Conservation (phyloP, 2,329 filamentous ascomycete genomes). For the Penicillium sp. region DNA sequence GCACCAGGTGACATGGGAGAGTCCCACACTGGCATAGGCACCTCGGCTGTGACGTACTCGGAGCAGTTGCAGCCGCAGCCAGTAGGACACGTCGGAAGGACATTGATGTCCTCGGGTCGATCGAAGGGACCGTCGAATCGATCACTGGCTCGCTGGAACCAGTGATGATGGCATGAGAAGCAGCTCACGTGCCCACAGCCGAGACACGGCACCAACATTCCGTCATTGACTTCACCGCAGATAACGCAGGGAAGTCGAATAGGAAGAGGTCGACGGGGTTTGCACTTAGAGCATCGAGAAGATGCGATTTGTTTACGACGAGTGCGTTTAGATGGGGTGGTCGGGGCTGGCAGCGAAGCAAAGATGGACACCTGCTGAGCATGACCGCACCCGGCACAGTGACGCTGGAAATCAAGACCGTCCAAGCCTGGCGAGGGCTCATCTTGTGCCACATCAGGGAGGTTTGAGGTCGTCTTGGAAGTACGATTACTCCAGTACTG, state of each 20-base stretch:
- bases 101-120: conserved; percentile 16
- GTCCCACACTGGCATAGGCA: conserved; percentile 37
- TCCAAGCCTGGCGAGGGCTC: conserved; percentile 21
- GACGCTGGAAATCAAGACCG: conserved; percentile 48
- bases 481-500: conserved; percentile 32
- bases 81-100: conserved; percentile 45
- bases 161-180: conserved; percentile 48
- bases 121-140: conserved; percentile 20
- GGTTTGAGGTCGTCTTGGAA: conserved; percentile 31
- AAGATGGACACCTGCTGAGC: conserved; percentile 45
- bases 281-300: conserved; percentile 43
- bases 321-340: conserved; percentile 28
- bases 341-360: conserved; percentile 24
- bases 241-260: conserved; percentile 48
- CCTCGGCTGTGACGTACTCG: conserved; percentile 40
- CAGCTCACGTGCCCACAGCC: conserved; percentile 54
- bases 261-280: conserved; percentile 38
- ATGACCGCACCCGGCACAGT: conserved; percentile 48
- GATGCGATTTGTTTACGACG: conserved; percentile 19
- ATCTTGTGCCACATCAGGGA: conserved; percentile 28
- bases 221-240: conserved; percentile 48
- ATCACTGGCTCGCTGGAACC: conserved; percentile 39
- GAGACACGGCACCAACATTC: conserved; percentile 52
- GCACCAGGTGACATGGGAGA: conserved; percentile 19
- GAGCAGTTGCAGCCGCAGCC: conserved; percentile 55